Evolutionary conservation across 176 grass and related monocot species (phyloP).

Genomic region (Oryza australiensis): DNA sequence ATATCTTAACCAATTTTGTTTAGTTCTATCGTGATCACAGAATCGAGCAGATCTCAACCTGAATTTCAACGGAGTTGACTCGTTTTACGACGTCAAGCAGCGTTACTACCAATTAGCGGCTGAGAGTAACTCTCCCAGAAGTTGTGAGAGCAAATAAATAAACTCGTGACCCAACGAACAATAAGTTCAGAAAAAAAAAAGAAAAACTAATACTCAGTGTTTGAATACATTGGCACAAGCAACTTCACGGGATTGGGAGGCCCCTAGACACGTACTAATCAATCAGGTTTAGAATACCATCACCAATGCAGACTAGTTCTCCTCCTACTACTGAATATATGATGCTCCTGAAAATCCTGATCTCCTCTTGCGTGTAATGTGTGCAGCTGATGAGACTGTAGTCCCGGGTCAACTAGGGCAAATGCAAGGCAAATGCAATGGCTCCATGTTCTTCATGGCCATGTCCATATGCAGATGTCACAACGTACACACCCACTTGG

Average conservation of each 20-base stretch:
- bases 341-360: background rate
- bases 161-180: background rate
- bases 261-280: background rate
- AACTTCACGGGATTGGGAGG: conserved; percentile 39
- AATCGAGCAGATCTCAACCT: background rate
- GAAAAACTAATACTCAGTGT: background rate
- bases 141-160: background rate
- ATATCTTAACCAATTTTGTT: background rate
- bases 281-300: background rate
- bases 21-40: background rate
- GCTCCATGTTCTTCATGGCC: background rate
- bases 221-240: conserved; percentile 34
- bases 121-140: conserved; percentile 21
- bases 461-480: background rate
- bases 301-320: background rate
- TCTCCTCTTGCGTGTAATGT: background rate
- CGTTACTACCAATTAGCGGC: background rate
- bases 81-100: background rate
- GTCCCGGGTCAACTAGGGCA: conserved; percentile 32
- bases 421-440: background rate
- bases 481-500: conserved; percentile 17
- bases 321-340: background rate
- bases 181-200: background rate
- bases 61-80: background rate
- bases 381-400: background rate